These are phyloP conservation scores for Pichia occidentalis DNA, from an alignment of 805 yeast species.

Conservation along the genomic window DNA sequence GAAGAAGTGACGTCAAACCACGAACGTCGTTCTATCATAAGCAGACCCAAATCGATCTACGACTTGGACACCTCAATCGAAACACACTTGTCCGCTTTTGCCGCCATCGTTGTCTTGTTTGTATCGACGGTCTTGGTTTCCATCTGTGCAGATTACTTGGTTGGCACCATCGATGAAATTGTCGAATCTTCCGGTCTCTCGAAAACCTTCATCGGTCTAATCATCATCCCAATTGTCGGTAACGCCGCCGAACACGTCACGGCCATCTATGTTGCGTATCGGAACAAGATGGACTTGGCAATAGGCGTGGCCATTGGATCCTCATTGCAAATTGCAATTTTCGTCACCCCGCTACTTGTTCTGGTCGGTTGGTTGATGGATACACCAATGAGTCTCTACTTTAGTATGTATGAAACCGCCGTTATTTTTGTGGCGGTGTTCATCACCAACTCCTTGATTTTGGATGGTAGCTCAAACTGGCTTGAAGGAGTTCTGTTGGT, in stretches of 20 bases:
- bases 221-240: constrained; percentile 93
- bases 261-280: constrained; percentile 89
- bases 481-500: constrained; percentile 91
- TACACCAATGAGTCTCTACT: constrained; percentile 87
- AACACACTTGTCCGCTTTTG: constrained; percentile 43
- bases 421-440: constrained; percentile 86
- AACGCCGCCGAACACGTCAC: constrained; percentile 99
- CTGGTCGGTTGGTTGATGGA: constrained; percentile 87
- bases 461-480: constrained; percentile 96
- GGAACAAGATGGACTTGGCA: constrained; percentile 96
- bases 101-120: constrained; percentile 51
- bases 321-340: constrained; percentile 88
- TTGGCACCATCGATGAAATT: constrained; percentile 85
- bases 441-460: constrained; percentile 76
- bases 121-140: constrained; percentile 75
- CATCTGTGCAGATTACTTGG: constrained; percentile 87
- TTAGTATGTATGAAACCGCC: constrained; percentile 90
- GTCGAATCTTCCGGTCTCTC: constrained; percentile 81
- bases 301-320: constrained; percentile 96
- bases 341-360: constrained; percentile 94
- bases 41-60: constrained; percentile 27
- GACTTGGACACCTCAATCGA: constrained; percentile 22
- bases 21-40: constrained; percentile 18
- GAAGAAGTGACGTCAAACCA: too few species aligned
- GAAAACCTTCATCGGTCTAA: constrained; percentile 90